phyloP scores from a whole-genome alignment of 108 stramenopile species.

The Cyclotella atomus region DNA sequence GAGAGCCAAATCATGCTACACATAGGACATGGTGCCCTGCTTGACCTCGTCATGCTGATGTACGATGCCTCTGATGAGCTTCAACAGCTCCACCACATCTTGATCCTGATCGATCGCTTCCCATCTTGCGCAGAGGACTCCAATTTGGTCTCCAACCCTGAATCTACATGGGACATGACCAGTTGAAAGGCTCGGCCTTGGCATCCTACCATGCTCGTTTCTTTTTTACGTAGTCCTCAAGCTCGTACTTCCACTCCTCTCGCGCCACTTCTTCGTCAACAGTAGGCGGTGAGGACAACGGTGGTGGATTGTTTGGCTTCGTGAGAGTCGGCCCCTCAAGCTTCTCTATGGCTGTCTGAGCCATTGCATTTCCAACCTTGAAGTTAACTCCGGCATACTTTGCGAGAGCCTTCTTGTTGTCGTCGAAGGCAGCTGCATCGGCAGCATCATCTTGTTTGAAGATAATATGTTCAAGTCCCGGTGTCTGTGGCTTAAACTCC shows the following conservation, averaged over 20 bases:
- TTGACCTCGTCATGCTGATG: slow-evolving; percentile 7
- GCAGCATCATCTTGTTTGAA: not conserved
- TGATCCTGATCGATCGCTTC: not conserved
- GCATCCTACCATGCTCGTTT: not conserved
- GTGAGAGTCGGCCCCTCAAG: not conserved
- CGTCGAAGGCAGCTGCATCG: not conserved
- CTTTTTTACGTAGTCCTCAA: not conserved
- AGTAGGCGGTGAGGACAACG: not conserved
- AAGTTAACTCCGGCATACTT: not conserved
- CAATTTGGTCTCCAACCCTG: not conserved
- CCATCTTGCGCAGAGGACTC: not conserved
- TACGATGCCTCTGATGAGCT: not conserved
- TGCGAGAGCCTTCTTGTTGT: not conserved
- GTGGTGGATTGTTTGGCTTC: not conserved
- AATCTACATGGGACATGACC: not conserved
- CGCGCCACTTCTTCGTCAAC: not conserved
- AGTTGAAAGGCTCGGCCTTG: slow-evolving; percentile 1
- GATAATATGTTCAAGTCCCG: not conserved
- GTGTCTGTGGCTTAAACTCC: slow-evolving; percentile 53
- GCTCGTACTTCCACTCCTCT: not conserved
- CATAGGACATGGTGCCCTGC: not conserved
- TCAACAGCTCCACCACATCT: not conserved
- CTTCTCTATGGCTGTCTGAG: not conserved
- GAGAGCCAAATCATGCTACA: not conserved
- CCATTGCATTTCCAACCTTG: not conserved